Base-by-base conservation (phyloP, 2,329 filamentous ascomycete species). In the Chrysoporthe deuterocubensis region DNA sequence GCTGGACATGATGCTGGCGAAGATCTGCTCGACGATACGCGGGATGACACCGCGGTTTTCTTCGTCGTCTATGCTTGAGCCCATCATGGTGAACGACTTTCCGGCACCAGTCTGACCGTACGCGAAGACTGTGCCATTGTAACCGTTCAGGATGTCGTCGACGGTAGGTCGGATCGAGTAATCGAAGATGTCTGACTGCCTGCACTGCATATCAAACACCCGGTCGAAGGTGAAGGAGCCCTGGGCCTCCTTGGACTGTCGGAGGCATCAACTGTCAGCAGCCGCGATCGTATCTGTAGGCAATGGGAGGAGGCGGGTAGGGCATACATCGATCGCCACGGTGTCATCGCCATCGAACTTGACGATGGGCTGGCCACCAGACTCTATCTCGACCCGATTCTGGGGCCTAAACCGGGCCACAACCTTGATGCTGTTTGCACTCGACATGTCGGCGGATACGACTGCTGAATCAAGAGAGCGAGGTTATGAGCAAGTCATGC, bases 71-170 rank as follows among this genome's bases (percentile, higher is more conserved):
- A 99, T 97, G 80, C 95, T 94, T 62, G 92, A 92, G 70, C 92
- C 93, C 93, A 96, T 97, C 96, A 99, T 99, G 64, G 96, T 98
- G 79, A 97, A 98, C 32, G 96, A 98, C 85, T 99, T 99, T 84
- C 96, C 96, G 14, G 95, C 94, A 80, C 96, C 96, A 0, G 96
- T 99, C 85, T 98, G 96, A 72, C 96, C 96, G 79, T 99, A 99
- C 71, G 96, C 96, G 76, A 99, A 98, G 73, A 99, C 95, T 16
- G 95, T 98, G 77, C 95, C 96, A 83, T 99, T 99, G 87, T 99
- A 99, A 72, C 96, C 96, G 81, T 98, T 97, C 72, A 99, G 87
- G 73, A 99, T 97, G 79, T 98, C 96, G 82, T 98, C 95, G 73
- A 99, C 96, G 26, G 96, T 98, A 37, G 93, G 89, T 72, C 92